A percentile compares a stretch with the other conserved stretches of the same genome.
phyloP scores from a whole-genome alignment of 2,329 filamentous ascomycete species.

The Hypomyces perniciosus region DNA sequence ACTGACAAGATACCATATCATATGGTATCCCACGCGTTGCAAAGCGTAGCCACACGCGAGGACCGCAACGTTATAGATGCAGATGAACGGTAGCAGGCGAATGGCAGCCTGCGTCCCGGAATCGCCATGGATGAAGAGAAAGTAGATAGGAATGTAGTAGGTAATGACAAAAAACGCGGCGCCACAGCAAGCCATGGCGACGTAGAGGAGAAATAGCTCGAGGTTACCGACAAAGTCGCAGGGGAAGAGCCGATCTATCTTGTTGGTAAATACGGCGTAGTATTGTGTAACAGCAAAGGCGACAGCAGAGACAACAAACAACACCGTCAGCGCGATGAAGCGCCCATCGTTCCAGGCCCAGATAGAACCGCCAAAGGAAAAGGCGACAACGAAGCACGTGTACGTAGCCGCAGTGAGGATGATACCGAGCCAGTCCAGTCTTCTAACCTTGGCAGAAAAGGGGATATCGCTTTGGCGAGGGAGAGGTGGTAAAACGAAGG shows the following conservation, averaged over 20 bases:
- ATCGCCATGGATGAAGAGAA: constrained; percentile 15
- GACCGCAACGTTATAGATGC: constrained; percentile 2
- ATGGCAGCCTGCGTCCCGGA: constrained; percentile 11
- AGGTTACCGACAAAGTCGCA: constrained; percentile 2
- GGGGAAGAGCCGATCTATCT: constrained; percentile 3
- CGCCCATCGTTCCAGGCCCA: constrained; percentile 39
- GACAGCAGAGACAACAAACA: constrained; percentile 30
- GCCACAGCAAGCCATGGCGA: constrained; percentile 8
- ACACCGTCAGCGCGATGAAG: constrained; percentile 39
- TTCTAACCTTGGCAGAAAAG: constrained; percentile 20
- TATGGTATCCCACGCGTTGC: constrained; percentile 9
- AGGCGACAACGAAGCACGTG: constrained; percentile 34
- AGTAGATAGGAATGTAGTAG: constrained; percentile 17
- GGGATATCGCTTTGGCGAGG: constrained; percentile 4
- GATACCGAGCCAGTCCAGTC: constrained; percentile 31
- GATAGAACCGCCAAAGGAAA: constrained; percentile 41
- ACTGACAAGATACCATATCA: constrained; percentile 9
- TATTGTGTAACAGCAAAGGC: constrained; percentile 1
- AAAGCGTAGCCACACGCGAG: constrained; percentile 7
- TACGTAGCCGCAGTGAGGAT: not conserved
- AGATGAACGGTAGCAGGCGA: constrained; percentile 12
- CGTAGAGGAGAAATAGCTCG: constrained; percentile 13
- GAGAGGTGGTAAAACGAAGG: constrained; percentile 3
- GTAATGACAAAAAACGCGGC: constrained; percentile 11
- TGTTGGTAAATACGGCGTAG: constrained; percentile 1